phyloP scores from a whole-genome alignment of 2,329 filamentous ascomycete genomes.

The Botrytis hyacinthi region DNA sequence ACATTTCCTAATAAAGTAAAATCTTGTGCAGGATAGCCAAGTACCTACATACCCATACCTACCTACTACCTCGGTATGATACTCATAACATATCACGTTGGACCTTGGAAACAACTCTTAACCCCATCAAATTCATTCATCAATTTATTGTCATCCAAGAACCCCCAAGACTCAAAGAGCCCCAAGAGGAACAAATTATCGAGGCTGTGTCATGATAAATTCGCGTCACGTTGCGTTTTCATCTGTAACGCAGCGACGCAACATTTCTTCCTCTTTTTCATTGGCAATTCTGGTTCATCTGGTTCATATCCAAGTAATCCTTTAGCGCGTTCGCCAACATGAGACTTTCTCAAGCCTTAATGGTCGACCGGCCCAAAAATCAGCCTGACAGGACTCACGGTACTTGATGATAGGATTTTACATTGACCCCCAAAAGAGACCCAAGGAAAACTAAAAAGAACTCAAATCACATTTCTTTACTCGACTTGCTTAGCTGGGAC shows the following conservation, averaged over 20 bases:
- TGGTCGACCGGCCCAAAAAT: conserved; percentile 6
- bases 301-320: conserved; percentile 22
- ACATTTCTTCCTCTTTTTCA: neutral
- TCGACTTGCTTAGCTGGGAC: neutral
- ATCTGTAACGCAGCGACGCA: neutral
- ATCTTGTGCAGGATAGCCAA: too few relatives aligned
- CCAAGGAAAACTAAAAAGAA: neutral
- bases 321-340: conserved; percentile 26
- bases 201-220: conserved; percentile 23
- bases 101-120: too few relatives aligned
- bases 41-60: neutral
- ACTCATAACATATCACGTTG: neutral
- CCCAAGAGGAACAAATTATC: conserved; percentile 8
- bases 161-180: neutral
- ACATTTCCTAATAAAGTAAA: neutral
- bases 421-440: neutral
- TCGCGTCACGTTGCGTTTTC: conserved; percentile 22
- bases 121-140: neutral
- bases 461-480: neutral
- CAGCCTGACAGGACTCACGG: conserved; percentile 18
- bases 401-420: conserved; percentile 14
- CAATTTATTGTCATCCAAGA: neutral
- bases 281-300: neutral
- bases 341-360: conserved; percentile 19
- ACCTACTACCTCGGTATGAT: neutral